A percentile compares a stretch with the other conserved stretches of the same genome.
Conservation (phyloP, 23 red algal species). For the Pyropia haitanensis region DNA sequence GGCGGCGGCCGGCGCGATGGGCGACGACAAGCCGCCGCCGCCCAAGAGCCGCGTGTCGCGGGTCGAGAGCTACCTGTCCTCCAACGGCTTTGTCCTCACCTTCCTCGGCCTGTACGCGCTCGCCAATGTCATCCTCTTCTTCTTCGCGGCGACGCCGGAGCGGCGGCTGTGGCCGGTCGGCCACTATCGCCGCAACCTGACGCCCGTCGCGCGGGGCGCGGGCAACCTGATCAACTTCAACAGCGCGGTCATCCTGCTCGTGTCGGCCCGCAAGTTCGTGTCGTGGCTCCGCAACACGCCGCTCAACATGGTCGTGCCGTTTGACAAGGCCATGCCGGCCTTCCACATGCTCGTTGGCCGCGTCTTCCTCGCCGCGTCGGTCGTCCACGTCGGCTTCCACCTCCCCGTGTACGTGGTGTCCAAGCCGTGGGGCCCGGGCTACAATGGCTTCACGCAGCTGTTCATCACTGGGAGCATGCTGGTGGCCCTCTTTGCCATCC, state of each 20-base stretch:
- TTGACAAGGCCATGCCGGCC: slow-evolving; percentile 76
- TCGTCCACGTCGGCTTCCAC: slow-evolving; percentile 41
- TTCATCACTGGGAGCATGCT: slow-evolving; percentile 34
- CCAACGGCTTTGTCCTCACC: slow-evolving; percentile 43
- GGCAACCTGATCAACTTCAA: slow-evolving; percentile 62
- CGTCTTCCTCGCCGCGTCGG: slow-evolving; percentile 14
- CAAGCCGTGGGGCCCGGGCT: background rate
- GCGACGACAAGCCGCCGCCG: too few species aligned
- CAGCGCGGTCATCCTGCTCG: slow-evolving; percentile 46
- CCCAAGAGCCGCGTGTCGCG: slow-evolving; percentile 22
- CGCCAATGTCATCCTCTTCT: slow-evolving; percentile 48
- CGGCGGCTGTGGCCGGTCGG: slow-evolving; percentile 1
- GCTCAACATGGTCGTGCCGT: slow-evolving; percentile 67
- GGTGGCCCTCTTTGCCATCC: slow-evolving; percentile 20
- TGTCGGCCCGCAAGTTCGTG: slow-evolving; percentile 49
- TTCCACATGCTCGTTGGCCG: slow-evolving; percentile 63
- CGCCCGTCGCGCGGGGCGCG: slow-evolving; percentile 23
- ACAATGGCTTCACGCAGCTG: slow-evolving; percentile 16
- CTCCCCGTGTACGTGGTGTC: slow-evolving; percentile 19
- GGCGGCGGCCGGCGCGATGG: too few species aligned
- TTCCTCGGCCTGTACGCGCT: slow-evolving; percentile 49
- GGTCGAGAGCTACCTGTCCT: slow-evolving; percentile 30
- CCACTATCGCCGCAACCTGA: slow-evolving; percentile 2
- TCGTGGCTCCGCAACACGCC: slow-evolving; percentile 43
- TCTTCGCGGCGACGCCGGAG: slow-evolving; percentile 34